These are phyloP conservation scores for Amaranthus tricolor DNA, from an alignment of 179 eudicot genomes.

Conservation along the genomic window DNA sequence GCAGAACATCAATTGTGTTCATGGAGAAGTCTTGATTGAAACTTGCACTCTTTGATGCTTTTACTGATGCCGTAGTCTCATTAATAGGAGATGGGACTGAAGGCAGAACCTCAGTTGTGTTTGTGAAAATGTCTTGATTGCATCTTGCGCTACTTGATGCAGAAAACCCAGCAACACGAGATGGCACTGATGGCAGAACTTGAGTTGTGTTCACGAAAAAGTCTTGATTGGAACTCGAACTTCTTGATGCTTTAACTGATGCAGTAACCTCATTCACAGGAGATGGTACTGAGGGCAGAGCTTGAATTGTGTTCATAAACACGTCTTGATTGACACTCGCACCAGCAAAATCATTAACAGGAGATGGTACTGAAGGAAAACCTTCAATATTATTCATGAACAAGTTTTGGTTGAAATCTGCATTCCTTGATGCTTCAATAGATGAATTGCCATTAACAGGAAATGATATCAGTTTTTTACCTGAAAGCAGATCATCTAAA, in stretches of 20 bases:
- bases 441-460: too few species aligned
- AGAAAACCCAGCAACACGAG: not conserved
- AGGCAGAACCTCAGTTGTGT: constrained; percentile 13
- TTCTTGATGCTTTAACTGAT: constrained; percentile 5
- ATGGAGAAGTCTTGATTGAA: not conserved
- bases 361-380: not conserved
- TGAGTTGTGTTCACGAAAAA: not conserved
- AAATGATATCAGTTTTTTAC: not conserved
- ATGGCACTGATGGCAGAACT: not conserved
- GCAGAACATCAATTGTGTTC: not conserved
- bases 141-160: not conserved
- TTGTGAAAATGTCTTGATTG: not conserved
- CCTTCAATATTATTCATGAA: too few species aligned
- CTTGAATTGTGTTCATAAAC: not conserved
- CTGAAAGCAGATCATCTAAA: not conserved
- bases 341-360: not conserved
- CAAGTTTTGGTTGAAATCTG: too few species aligned
- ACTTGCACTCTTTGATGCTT: constrained; percentile 6
- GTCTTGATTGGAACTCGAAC: not conserved
- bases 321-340: constrained; percentile 1
- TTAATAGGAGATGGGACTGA: constrained; percentile 3
- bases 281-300: constrained; percentile 8
- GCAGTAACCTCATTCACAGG: constrained; percentile 7
- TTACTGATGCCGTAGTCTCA: constrained; percentile 3
- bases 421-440: too few species aligned